Evolutionary conservation across 1,284 basidiomycete genomes (phyloP), one percentile per base, ranked within the genome.

Genomic region (Marasmius sp.): DNA sequence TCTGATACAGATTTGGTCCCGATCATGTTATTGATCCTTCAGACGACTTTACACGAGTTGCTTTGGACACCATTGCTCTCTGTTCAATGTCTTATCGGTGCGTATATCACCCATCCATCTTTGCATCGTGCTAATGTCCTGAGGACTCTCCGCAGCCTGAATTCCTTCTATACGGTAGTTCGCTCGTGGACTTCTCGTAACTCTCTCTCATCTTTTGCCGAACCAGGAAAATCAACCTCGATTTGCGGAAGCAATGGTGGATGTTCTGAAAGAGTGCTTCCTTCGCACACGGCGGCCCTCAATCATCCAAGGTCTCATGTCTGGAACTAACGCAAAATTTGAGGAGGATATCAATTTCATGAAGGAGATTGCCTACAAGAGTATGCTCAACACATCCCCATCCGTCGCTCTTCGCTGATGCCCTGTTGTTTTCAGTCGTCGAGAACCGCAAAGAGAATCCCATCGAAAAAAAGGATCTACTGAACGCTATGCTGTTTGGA

Each of bases 11-110:
- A 54, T 81, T 81, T 62, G 81, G 80, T 3, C 75, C 79, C 1
- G 70, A 74, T 10, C 67, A 75, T 60, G 57, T 70, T 18, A 79
- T 84, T 57, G 77, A 81, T 58, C 76, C 79, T 0, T 72, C 77
- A 0, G 77, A 79, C 45, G 81, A 83, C 66, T 83, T 79, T 64
- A 83, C 81, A 20, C 73, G 79, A 38, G 72, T 82, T 16, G 76
- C 82, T 0, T 74, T 83, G 43, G 82, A 84, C 63, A 79, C 81
- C 0, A 74, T 82, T 59, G 74, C 78, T 0, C 71, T 77, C 27
- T 79, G 78, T 63, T 70, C 78, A 12, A 81, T 84, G 78, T 77
- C 72, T 6, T 75, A 81, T 63, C 73, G 80, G 70, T 79, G 66
- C 56, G 71, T 37, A 59, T 37, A 37, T 56, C 41, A 52, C 36